phyloP scores from a whole-genome alignment of 331 rosid species.

The Pyrus hybrid region DNA sequence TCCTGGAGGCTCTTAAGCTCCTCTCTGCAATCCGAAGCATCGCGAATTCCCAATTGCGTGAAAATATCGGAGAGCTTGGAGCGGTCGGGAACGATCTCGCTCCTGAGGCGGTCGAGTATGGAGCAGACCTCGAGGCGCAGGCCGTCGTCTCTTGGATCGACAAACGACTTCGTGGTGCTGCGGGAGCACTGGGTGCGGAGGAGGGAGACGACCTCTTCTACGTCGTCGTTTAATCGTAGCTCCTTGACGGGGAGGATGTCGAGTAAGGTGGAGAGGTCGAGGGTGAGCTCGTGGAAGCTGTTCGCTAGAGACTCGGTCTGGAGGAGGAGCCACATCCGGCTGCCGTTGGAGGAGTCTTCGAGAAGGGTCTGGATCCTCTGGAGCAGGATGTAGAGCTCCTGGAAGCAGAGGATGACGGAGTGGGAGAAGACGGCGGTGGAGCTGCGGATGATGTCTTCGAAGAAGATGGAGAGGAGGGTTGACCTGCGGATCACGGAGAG shows the following conservation, averaged over 20 bases:
- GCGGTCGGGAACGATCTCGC: slow-evolving; percentile 59
- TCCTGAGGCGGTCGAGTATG: slow-evolving; percentile 52
- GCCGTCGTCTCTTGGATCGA: slow-evolving; percentile 28
- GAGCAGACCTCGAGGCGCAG: slow-evolving; percentile 40
- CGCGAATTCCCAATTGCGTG: slow-evolving; percentile 37
- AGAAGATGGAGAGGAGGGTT: slow-evolving; percentile 45
- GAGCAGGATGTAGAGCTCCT: slow-evolving; percentile 64
- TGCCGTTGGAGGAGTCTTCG: slow-evolving; percentile 58
- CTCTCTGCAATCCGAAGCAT: slow-evolving; percentile 54
- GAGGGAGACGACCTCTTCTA: slow-evolving; percentile 46
- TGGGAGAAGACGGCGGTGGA: slow-evolving; percentile 8
- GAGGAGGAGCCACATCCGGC: slow-evolving; percentile 57
- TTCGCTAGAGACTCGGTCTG: slow-evolving; percentile 46
- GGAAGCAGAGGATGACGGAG: slow-evolving; percentile 55
- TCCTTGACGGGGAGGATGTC: slow-evolving; percentile 68
- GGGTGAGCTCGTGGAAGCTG: slow-evolving; percentile 48
- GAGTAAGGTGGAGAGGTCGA: slow-evolving; percentile 60
- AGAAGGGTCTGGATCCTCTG: slow-evolving; percentile 62
- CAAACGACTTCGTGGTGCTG: slow-evolving; percentile 1
- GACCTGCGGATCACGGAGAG: slow-evolving; percentile 45
- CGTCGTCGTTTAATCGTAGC: slow-evolving; percentile 52
- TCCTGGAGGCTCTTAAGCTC: slow-evolving; percentile 70
- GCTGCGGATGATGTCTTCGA: slow-evolving; percentile 43
- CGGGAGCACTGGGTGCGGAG: slow-evolving; percentile 52
- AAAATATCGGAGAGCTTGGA: slow-evolving; percentile 38